phyloP scores from a whole-genome alignment of 768 basidiomycete genomes.

The Sistotremastrum suecicum region DNA sequence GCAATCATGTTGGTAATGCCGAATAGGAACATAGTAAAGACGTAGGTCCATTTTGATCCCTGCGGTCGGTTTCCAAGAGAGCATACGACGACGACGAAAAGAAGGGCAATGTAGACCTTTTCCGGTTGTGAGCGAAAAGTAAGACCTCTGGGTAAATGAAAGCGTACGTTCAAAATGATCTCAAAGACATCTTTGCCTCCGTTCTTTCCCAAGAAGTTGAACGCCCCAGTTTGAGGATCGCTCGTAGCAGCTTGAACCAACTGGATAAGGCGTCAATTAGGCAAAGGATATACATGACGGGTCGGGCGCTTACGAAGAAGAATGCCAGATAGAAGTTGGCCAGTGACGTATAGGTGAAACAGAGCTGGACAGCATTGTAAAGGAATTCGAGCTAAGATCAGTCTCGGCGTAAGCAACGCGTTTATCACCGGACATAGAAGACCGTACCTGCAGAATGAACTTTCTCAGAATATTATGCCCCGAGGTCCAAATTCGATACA shows the following conservation, averaged over 20 bases:
- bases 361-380: constrained; percentile 77
- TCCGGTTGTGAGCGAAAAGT: constrained; percentile 9
- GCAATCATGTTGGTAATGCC: constrained; percentile 68
- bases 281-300: constrained; percentile 9
- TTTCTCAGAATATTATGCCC: constrained; percentile 76
- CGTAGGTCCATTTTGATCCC: constrained; percentile 82
- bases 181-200: constrained; percentile 65
- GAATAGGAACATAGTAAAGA: constrained; percentile 60
- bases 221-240: constrained; percentile 43
- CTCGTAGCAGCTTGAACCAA: constrained; percentile 70
- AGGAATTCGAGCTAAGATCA: constrained; percentile 65
- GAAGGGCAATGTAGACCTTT: constrained; percentile 67
- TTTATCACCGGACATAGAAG: constrained; percentile 27
- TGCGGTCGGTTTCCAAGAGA: constrained; percentile 88
- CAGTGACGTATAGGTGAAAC: constrained; percentile 90
- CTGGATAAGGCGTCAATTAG: constrained; percentile 26
- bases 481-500: constrained; percentile 62
- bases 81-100: constrained; percentile 74
- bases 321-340: constrained; percentile 93
- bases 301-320: constrained; percentile 61
- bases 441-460: constrained; percentile 55
- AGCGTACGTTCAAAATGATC: constrained; percentile 45
- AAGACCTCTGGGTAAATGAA: neutral
- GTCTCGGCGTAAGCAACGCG: constrained; percentile 21
- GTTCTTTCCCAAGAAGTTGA: constrained; percentile 63